A percentile compares a stretch with the other conserved stretches of the same genome.
Conservation (phyloP, 2,329 filamentous ascomycete genomes). For the Trichoderma sp. region DNA sequence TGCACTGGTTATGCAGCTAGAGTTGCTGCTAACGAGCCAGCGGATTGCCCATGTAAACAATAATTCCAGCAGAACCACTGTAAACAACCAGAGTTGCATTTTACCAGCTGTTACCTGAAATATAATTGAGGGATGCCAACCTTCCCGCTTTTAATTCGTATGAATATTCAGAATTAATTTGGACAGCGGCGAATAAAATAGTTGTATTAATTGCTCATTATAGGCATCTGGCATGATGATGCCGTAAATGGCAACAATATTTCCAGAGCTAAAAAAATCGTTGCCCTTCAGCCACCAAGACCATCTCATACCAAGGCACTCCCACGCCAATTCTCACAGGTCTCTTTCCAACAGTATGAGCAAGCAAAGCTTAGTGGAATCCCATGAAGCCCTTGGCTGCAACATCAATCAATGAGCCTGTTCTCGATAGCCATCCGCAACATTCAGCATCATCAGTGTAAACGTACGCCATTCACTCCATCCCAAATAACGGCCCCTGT, state of each 20-base stretch:
- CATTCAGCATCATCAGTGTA: background rate
- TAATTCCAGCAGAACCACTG: background rate
- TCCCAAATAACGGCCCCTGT: background rate
- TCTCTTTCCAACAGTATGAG: background rate
- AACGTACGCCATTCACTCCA: background rate
- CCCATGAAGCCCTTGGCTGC: no score
- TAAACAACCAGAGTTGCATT: background rate
- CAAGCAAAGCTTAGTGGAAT: background rate
- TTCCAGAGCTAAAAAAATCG: background rate
- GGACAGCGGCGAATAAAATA: background rate
- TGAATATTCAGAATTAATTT: no score
- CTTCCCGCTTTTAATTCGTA: no score
- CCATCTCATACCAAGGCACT: background rate
- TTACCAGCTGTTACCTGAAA: no score
- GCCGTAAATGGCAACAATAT: background rate
- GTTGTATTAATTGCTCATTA: no score
- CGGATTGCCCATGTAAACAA: background rate
- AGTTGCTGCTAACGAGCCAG: background rate
- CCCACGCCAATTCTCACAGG: background rate
- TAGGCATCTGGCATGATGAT: background rate
- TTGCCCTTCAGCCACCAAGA: background rate
- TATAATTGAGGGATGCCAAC: no score
- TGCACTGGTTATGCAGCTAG: constrained; percentile 7
- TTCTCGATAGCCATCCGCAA: background rate
- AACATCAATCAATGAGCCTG: background rate